A percentile compares a stretch with the other conserved stretches of the same genome.
phyloP scores from a whole-genome alignment of 2,329 filamentous ascomycete genomes.

The Apiospora rasikravindrae region DNA sequence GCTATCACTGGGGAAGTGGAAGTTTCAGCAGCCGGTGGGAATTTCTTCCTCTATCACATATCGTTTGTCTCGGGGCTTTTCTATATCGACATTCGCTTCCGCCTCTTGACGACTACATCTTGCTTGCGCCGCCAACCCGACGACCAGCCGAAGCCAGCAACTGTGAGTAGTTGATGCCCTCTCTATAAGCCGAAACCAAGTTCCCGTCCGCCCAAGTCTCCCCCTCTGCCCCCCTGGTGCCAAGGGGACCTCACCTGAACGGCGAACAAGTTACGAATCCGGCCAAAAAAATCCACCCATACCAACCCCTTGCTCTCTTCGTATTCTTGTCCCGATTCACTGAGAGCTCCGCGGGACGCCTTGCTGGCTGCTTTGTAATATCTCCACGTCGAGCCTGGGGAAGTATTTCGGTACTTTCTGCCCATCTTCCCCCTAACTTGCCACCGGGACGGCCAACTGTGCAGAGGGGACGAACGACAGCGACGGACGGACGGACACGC shows the following conservation, averaged over 20 bases:
- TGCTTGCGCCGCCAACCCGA: not conserved
- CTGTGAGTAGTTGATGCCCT: not conserved
- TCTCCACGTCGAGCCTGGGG: not conserved
- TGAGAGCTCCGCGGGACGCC: not conserved
- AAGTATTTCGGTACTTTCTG: not conserved
- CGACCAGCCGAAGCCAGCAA: not conserved
- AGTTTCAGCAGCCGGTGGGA: constrained; percentile 2
- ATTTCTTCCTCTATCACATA: constrained; percentile 7
- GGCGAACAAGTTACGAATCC: constrained; percentile 11
- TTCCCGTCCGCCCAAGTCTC: not conserved
- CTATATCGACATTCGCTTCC: not conserved
- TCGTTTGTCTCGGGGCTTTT: not conserved
- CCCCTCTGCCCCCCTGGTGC: not conserved
- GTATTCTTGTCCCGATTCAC: constrained; percentile 1
- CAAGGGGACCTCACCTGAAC: constrained; percentile 5
- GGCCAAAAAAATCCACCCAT: constrained; percentile 15
- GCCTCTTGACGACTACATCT: not conserved
- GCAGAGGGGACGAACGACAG: not conserved
- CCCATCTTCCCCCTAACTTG: not conserved
- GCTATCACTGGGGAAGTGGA: constrained; percentile 7
- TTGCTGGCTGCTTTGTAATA: constrained; percentile 7
- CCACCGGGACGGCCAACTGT: not conserved
- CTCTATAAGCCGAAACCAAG: not conserved
- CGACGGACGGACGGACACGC: not conserved
- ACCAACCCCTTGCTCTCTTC: constrained; percentile 14